These are phyloP conservation scores for Hygrophila difformis DNA, from an alignment of 257 asterid genomes.

Conservation along the genomic window DNA sequence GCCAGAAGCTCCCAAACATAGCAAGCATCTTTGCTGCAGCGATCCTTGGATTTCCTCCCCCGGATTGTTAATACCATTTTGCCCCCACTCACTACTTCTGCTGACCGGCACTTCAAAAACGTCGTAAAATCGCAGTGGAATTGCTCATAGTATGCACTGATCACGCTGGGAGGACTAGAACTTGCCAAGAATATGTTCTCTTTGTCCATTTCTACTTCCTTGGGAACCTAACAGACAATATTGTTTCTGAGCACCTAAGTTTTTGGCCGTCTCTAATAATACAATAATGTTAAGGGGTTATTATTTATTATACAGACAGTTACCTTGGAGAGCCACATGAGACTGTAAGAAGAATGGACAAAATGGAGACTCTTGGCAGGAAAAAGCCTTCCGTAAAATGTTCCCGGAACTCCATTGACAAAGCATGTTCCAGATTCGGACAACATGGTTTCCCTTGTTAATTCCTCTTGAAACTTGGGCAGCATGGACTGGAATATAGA, in stretches of 20 bases:
- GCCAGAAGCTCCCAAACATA: constrained; percentile 59
- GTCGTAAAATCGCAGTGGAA: constrained; percentile 40
- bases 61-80: constrained; percentile 56
- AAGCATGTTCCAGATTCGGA: constrained; percentile 29
- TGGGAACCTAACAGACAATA: constrained; percentile 40
- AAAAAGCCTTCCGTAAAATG: constrained; percentile 58
- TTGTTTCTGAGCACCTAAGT: no score
- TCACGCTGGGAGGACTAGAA: constrained; percentile 34
- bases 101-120: constrained; percentile 42
- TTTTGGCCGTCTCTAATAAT: no score
- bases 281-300: no score
- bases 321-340: constrained; percentile 65
- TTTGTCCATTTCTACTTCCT: constrained; percentile 32
- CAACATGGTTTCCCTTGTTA: no score
- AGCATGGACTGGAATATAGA: constrained; percentile 31
- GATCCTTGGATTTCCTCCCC: constrained; percentile 47
- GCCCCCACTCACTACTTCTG: constrained; percentile 50
- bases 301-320: neutral
- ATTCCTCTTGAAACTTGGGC: constrained; percentile 21
- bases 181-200: constrained; percentile 39
- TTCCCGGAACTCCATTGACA: constrained; percentile 47
- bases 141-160: constrained; percentile 44
- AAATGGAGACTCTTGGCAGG: constrained; percentile 41
- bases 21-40: constrained; percentile 42
- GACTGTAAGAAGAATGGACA: constrained; percentile 61